Percentiles rank a stretch among this genome's conserved stretches.
Evolutionary conservation across 1,139 yeast genomes (phyloP).

Genomic region (Blastobotrys buckinghamii): DNA sequence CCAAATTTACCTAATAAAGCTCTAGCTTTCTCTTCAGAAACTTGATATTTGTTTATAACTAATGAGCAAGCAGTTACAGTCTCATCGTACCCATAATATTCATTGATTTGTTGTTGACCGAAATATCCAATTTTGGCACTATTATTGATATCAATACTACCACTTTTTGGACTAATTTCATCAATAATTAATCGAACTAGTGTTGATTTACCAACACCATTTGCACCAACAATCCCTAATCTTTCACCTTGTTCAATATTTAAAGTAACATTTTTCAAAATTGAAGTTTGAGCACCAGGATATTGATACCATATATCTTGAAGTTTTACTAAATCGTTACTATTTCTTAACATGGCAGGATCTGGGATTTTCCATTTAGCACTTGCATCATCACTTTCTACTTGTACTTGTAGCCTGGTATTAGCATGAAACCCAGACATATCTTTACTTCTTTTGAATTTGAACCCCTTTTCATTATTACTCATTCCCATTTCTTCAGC

Average conservation of each 20-base stretch:
- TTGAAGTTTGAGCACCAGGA: neutral
- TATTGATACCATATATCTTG: conserved; percentile 6
- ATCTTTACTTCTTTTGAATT: conserved; percentile 10
- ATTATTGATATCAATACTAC: conserved; percentile 2
- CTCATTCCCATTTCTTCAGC: conserved; percentile 8
- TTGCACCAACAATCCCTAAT: conserved; percentile 88
- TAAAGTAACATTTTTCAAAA: conserved; percentile 5
- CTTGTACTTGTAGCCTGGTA: conserved; percentile 2
- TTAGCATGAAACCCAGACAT: conserved; percentile 6
- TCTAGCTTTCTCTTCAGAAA: conserved; percentile 5
- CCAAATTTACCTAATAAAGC: conserved; percentile 11
- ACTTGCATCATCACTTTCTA: conserved; percentile 4
- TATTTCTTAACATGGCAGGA: conserved; percentile 6
- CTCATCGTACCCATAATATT: neutral
- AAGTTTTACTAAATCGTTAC: neutral
- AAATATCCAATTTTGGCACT: conserved; percentile 6
- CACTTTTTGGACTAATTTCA: conserved; percentile 5
- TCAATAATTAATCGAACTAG: conserved; percentile 30
- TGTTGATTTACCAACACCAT: conserved; percentile 98
- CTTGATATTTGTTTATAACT: neutral
- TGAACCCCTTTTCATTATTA: conserved; percentile 9
- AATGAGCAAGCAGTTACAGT: conserved; percentile 1
- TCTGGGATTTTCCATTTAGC: conserved; percentile 7
- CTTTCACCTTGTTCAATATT: conserved; percentile 7
- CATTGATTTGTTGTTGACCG: conserved; percentile 11